These are phyloP conservation scores for Fusarium sp. DNA, from an alignment of 2,329 filamentous ascomycete species.

Conservation along the genomic window DNA sequence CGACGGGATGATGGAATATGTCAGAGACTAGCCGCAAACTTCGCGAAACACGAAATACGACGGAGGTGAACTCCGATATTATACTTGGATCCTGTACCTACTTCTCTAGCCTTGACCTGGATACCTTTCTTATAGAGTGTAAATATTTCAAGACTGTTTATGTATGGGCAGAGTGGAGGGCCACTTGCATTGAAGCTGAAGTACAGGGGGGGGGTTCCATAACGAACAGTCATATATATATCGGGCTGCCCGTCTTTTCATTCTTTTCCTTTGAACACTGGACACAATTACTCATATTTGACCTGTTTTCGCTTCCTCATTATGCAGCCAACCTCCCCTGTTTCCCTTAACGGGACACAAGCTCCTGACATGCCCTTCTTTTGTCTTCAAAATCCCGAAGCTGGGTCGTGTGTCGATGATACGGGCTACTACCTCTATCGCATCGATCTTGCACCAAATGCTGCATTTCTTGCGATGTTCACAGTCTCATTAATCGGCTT, in stretches of 20 bases:
- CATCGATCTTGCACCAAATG: conserved; percentile 62
- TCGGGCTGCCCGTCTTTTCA: not conserved
- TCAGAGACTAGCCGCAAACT: not conserved
- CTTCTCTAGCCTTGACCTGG: not conserved
- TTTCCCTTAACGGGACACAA: conserved; percentile 39
- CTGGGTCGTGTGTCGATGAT: conserved; percentile 47
- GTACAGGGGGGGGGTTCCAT: conserved; percentile 1
- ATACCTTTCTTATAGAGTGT: not conserved
- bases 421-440: conserved; percentile 61
- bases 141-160: not conserved
- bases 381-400: conserved; percentile 45
- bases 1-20: not conserved
- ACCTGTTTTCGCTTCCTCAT: not conserved
- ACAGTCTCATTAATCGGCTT: conserved; percentile 54
- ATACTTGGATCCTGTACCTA: not conserved
- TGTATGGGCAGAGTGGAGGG: not conserved
- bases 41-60: conserved; percentile 10
- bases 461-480: conserved; percentile 62
- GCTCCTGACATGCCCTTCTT: conserved; percentile 27
- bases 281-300: not conserved
- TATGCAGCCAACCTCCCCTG: conserved; percentile 19
- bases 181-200: not conserved
- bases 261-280: not conserved
- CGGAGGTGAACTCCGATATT: not conserved
- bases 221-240: not conserved